Base-by-base conservation (phyloP, 2,329 filamentous ascomycete species). In the Penicillium sp. region DNA sequence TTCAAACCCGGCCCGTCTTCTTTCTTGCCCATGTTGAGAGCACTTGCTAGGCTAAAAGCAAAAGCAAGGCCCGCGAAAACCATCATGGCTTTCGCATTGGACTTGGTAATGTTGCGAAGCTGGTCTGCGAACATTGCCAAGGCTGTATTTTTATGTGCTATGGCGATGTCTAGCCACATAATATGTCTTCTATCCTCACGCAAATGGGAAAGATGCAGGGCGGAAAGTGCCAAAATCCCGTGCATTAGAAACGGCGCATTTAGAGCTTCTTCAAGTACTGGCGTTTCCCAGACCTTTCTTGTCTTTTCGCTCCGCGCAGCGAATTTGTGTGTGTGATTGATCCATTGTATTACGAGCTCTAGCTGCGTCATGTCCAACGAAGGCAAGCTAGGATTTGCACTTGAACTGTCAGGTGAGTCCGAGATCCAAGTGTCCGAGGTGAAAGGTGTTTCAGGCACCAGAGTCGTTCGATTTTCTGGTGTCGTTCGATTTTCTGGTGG, bases 241-340 rank as follows among this genome's bases (percentile, higher is more conserved):
- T 69, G 67, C 67, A 69, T 67, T 1, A 69, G 54, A 13, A 67
- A 66, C 4, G 66, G 66, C 1, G 55, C 46, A 4, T 53, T 47
- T 1, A 68, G 47, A 5, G 62, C 67, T 45, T 69, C 67, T 23
- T 65, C 54, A 4, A 66, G 51, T 0, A 66, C 49, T 9, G 56
- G 33, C 7, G 55, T 57, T 29, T 62, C 55, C 67, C 67, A 69
- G 1, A 69, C 50, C 26, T 54, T 49, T 27, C 57, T 44, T 1
- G 65, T 65, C n/a, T 64, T 54, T 31, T 61, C 52, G 27, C 61
- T 62, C 4, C 66, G 58, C 0, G 66, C 55, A n/a, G 65, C 52
- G 10, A 64, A 49, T 44, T 50, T 54, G 35, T 63, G 60, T 2
- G 62, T 67, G 37, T 62, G 56, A 25, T 57, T 53, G 13, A 62